These are phyloP conservation scores for Cutaneotrichosporon sp. DNA, from an alignment of 1,284 basidiomycete species.

Conservation along the genomic window DNA sequence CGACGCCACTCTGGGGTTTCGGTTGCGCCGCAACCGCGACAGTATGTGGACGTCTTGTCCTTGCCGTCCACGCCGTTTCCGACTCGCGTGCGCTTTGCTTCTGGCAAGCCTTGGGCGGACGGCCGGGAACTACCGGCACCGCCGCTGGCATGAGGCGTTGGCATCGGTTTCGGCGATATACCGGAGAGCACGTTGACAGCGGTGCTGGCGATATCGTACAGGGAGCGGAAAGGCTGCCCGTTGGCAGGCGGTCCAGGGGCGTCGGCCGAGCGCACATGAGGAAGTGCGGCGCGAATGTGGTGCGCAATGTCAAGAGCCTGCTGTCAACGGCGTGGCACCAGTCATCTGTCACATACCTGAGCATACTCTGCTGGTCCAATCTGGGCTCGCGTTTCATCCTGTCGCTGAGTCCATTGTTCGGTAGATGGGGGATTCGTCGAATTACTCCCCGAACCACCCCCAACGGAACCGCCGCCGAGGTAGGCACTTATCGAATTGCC, in stretches of 20 bases:
- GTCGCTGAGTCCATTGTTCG: neutral
- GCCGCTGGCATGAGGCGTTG: neutral
- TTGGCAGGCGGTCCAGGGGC: neutral
- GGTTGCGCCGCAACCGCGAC: conserved; percentile 45
- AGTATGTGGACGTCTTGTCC: conserved; percentile 29
- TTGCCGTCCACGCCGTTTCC: conserved; percentile 13
- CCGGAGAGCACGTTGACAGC: conserved; percentile 26
- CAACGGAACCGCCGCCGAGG: too few species aligned
- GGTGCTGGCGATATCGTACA: conserved; percentile 28
- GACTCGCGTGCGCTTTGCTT: conserved; percentile 10
- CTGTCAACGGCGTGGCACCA: neutral
- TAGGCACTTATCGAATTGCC: too few species aligned
- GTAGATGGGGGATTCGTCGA: too few species aligned
- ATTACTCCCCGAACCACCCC: too few species aligned
- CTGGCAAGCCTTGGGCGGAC: neutral
- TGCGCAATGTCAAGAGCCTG: conserved; percentile 25
- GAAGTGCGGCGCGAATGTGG: conserved; percentile 25
- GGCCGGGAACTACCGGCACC: conserved; percentile 2
- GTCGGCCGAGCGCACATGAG: conserved; percentile 23
- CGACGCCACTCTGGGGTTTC: conserved; percentile 49
- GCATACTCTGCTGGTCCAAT: conserved; percentile 30
- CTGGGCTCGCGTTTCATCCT: neutral
- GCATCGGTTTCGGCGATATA: neutral
- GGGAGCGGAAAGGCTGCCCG: conserved; percentile 24
- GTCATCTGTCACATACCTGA: conserved; percentile 22